Base-by-base conservation (phyloP, 1,284 basidiomycete genomes). In the Pseudozyma thailandica region DNA sequence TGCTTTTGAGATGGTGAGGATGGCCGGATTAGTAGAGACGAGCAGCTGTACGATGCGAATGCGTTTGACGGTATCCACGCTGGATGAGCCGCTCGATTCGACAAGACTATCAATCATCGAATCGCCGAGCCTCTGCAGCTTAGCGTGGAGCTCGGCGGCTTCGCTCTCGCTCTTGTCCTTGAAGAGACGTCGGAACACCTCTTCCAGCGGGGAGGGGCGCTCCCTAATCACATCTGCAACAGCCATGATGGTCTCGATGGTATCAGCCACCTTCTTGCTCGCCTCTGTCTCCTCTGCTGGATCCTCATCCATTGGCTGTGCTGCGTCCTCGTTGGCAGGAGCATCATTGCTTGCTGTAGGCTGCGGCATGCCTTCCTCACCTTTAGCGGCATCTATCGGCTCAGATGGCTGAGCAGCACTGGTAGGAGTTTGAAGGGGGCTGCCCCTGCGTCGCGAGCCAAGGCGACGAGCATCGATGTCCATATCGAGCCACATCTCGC, bases 41-140 rank as follows among this genome's bases (percentile, higher is more conserved):
- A 97, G 89, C 1, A 94, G 84, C 80, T 92, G 89, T 31, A 96
- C 90, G 0, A 92, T 92, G 72, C 91, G 87, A 68, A 96, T 88
- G 79, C 72, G 70, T n/a, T 72, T 76, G 48, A 77, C 65, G 12
- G 69, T 68, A 16, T 64, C 59, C 15, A 52, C 35, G 44, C 42
- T 53, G 44, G 90, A 89, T 20, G 90, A 83, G 75, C 90, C 89
- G 6, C 90, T 88, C 0, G 90, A 91, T 83, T 94, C 94, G 5
- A 94, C 91, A 16, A 98, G 85, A 13, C 89, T 89, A 79, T 93
- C 91, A 51, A 97, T 92, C 70, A 98, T 84, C 0, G 88, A 87
- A 75, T 94, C 92, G 69, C 91, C 92, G 26, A 94, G 89, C 70
- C 90, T 89, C 1, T 87, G 85, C 81, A 92, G 91, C 18, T 88